These are phyloP conservation scores for Conoideocrella luteorostrata DNA, from an alignment of 2,329 filamentous ascomycete genomes.

Conservation along the genomic window DNA sequence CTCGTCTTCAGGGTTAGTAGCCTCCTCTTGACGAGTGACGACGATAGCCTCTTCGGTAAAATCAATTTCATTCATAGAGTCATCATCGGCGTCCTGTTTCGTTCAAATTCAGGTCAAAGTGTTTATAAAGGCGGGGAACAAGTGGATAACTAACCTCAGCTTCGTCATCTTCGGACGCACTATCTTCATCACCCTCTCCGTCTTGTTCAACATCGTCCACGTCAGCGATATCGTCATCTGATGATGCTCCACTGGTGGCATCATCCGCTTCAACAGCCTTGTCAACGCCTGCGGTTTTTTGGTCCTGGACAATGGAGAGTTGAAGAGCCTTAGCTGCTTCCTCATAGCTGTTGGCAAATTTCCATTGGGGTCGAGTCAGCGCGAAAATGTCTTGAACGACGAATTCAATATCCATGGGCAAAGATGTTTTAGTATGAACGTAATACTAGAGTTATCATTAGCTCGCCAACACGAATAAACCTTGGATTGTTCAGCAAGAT, in stretches of 20 bases:
- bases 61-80: conserved; percentile 51
- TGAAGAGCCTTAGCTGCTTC: conserved; percentile 81
- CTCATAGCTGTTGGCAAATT: conserved; percentile 69
- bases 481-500: background rate
- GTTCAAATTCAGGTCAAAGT: background rate
- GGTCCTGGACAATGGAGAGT: conserved; percentile 83
- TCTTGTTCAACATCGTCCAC: conserved; percentile 59
- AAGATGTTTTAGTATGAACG: conserved; percentile 77
- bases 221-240: conserved; percentile 69
- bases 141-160: conserved; percentile 38
- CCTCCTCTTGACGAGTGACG: conserved; percentile 83
- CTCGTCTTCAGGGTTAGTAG: conserved; percentile 86
- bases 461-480: background rate
- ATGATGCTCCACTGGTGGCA: conserved; percentile 60
- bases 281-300: conserved; percentile 69
- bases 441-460: conserved; percentile 60
- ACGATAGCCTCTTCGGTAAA: conserved; percentile 85
- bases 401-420: conserved; percentile 97
- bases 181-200: conserved; percentile 54
- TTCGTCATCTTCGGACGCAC: conserved; percentile 54
- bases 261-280: conserved; percentile 68
- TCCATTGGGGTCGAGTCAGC: conserved; percentile 85
- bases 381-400: conserved; percentile 89
- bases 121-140: background rate
- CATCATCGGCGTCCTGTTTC: conserved; percentile 40